Percentiles rank a stretch among this genome's conserved stretches.
Conservation (phyloP, 2,329 filamentous ascomycete genomes). For the Ceratocystis smalleyi region DNA sequence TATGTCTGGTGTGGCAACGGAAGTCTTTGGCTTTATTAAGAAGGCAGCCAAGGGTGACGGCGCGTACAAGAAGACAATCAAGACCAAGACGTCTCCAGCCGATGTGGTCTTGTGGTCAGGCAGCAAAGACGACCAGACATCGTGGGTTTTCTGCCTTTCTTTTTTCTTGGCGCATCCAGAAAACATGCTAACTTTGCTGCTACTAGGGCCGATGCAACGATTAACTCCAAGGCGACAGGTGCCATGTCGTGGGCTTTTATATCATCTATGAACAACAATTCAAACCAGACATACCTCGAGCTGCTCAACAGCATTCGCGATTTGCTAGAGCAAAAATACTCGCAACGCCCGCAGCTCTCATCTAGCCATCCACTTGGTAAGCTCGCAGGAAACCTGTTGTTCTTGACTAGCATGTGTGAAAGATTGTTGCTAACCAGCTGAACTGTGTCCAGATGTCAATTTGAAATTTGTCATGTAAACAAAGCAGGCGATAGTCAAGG, state of each 20-base stretch:
- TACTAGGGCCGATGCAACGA: constrained; percentile 70
- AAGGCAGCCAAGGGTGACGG: constrained; percentile 46
- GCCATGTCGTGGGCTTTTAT: constrained; percentile 99
- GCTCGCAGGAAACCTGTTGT: constrained; percentile 20
- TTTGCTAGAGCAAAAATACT: constrained; percentile 71
- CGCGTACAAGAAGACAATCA: constrained; percentile 62
- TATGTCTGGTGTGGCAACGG: constrained; percentile 62
- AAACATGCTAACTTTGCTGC: neutral
- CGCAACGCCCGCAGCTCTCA: constrained; percentile 89
- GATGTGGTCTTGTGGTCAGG: constrained; percentile 98
- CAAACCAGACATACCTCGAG: constrained; percentile 90
- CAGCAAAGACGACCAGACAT: constrained; percentile 89
- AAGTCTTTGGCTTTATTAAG: constrained; percentile 75
- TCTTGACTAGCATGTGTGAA: neutral
- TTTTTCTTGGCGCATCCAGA: neutral
- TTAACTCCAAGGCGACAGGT: constrained; percentile 76
- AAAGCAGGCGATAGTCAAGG: neutral
- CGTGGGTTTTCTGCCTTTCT: constrained; percentile 28
- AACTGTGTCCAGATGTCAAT: constrained; percentile 12
- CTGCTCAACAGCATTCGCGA: constrained; percentile 90
- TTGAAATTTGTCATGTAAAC: constrained; percentile 17
- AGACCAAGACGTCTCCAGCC: constrained; percentile 83
- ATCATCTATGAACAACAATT: constrained; percentile 75
- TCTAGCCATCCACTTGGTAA: constrained; percentile 90
- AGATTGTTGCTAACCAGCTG: neutral